Evolutionary conservation across 768 basidiomycete species (phyloP), one percentile per base, ranked within the genome.

Genomic region (Phlebiopsis flavidoalba): DNA sequence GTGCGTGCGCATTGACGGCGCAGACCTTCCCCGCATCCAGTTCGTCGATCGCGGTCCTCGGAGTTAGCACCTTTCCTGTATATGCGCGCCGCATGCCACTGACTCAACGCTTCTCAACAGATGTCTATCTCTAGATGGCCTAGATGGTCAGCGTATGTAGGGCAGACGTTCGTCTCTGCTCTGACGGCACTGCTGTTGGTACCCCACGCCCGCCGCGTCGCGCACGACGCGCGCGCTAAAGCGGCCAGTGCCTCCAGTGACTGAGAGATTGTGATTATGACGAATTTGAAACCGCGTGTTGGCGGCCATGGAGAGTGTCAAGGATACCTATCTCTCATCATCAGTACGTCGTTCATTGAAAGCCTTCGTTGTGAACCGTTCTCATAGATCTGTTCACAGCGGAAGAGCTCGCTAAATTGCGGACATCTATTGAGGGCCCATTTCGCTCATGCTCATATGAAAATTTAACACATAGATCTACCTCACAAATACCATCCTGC

Each of bases 1-100:
- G 49, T 51, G n/a, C n/a, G n/a, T 22, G 24, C 57, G 8, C 56
- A n/a, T 69, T 22, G 63, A 61, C 15, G 33, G 43, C 0, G 22
- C 67, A 35, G 57, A 67, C 51, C 45, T 66, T 24, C 53, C 48
- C 8, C 46, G 36, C 26, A 52, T 66, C 8, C 40, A 14, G 17
- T 64, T 53, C 48, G 62, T 69, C 24, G 66, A 68, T 52, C 68
- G n/a, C 70, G 17, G 58, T 67, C 60, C 54, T 66, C 22, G 70
- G 64, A 21, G 70, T 71, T 47, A 56, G 70, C 66, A 4, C 24
- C 40, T 11, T 35, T 4, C 21, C 6, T 35, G 19, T 45, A 6
- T 11, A 14, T 10, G 36, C 14, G 1, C 40, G 22, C 11, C 24
- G 17, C 40, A 24, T 8, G 3, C 7, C 54, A 22, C 60, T 59